Evolutionary conservation across 2,329 filamentous ascomycete genomes (phyloP).

Genomic region (Nigrospora osmanthi): DNA sequence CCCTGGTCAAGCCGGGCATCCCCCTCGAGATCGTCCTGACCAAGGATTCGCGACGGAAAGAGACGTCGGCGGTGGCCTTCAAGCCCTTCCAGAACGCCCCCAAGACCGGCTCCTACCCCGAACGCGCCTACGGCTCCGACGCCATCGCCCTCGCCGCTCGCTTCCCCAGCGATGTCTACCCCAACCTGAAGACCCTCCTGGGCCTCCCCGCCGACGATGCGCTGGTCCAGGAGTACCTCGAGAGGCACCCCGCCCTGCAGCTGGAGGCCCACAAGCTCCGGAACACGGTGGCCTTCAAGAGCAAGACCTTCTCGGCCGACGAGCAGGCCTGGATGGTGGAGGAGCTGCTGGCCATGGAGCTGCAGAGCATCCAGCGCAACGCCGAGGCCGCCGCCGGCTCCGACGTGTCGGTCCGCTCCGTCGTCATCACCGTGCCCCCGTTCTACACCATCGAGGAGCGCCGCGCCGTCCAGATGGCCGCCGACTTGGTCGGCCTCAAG

Average conservation of each 20-base stretch:
- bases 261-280: slow-evolving; percentile 52
- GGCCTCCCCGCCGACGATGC: slow-evolving; percentile 59
- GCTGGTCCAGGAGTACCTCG: slow-evolving; percentile 61
- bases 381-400: slow-evolving; percentile 77
- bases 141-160: slow-evolving; percentile 79
- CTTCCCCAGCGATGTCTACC: slow-evolving; percentile 89
- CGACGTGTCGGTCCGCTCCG: slow-evolving; percentile 65
- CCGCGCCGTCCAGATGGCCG: slow-evolving; percentile 75
- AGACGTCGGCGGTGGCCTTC: slow-evolving; percentile 84
- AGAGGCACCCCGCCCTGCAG: slow-evolving; percentile 71
- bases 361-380: slow-evolving; percentile 85
- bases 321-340: slow-evolving; percentile 73
- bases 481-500: slow-evolving; percentile 79
- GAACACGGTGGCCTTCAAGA: slow-evolving; percentile 75
- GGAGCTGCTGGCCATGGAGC: slow-evolving; percentile 91
- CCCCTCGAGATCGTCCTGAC: slow-evolving; percentile 96
- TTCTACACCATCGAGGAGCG: slow-evolving; percentile 91
- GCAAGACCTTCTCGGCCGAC: slow-evolving; percentile 53
- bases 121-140: slow-evolving; percentile 87
- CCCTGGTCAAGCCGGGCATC: slow-evolving; percentile 91
- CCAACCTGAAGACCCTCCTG: slow-evolving; percentile 86
- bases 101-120: slow-evolving; percentile 64
- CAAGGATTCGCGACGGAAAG: slow-evolving; percentile 96
- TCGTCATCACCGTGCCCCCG: slow-evolving; percentile 80
- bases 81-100: slow-evolving; percentile 68